These are phyloP conservation scores for Cercospora zeina DNA, from an alignment of 2,329 filamentous ascomycete genomes.

Conservation along the genomic window DNA sequence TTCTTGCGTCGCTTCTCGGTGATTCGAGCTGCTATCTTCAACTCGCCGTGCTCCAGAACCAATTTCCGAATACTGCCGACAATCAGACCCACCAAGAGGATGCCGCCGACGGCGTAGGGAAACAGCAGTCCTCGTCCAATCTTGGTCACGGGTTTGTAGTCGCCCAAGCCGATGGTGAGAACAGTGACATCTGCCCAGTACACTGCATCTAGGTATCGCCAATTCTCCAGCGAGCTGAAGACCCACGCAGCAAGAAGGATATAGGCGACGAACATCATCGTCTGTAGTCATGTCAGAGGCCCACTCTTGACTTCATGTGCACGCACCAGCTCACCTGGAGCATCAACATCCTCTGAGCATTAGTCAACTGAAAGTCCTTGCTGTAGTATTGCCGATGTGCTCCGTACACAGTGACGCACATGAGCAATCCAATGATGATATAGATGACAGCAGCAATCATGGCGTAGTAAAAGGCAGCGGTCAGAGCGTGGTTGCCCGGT, in stretches of 20 bases:
- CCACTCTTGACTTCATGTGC: no score
- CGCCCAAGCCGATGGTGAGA: slow-evolving; percentile 57
- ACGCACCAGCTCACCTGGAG: slow-evolving; percentile 30
- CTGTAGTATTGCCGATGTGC: slow-evolving; percentile 56
- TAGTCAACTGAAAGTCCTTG: slow-evolving; percentile 58
- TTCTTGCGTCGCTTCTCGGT: slow-evolving; percentile 51
- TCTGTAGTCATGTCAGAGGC: slow-evolving; percentile 39
- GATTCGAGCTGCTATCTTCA: slow-evolving; percentile 54
- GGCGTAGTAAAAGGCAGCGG: slow-evolving; percentile 61
- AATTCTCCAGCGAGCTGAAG: slow-evolving; percentile 53
- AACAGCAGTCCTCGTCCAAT: slow-evolving; percentile 54
- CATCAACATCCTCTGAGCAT: slow-evolving; percentile 58
- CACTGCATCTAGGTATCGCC: slow-evolving; percentile 56
- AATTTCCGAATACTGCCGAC: slow-evolving; percentile 55
- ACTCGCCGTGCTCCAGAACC: slow-evolving; percentile 53
- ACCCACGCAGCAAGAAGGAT: slow-evolving; percentile 51
- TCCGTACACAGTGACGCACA: slow-evolving; percentile 58
- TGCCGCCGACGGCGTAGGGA: slow-evolving; percentile 57
- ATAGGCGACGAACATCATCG: slow-evolving; percentile 53
- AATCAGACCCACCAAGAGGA: slow-evolving; percentile 57
- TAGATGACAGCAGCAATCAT: slow-evolving; percentile 60
- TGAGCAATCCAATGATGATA: slow-evolving; percentile 56
- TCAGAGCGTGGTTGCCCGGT: slow-evolving; percentile 47
- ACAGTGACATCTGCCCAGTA: slow-evolving; percentile 60
- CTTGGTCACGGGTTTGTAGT: slow-evolving; percentile 52